Base-by-base conservation (phyloP, 192 early-diverging fungal genomes). In the Mortierella antarctica region DNA sequence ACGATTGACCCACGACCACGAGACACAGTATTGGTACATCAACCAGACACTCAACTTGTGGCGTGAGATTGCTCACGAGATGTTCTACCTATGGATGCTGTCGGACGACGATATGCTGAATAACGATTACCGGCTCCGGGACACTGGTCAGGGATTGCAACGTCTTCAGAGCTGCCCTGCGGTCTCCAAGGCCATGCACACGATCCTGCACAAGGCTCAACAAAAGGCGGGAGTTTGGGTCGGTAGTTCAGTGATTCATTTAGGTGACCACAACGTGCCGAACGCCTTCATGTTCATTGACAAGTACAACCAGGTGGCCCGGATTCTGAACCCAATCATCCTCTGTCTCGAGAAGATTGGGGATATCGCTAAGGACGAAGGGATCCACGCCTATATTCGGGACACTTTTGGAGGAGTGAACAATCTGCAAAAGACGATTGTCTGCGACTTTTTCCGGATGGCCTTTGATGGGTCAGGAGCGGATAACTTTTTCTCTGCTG, bases 271-370 rank as follows among this genome's bases (percentile, higher is more conserved):
- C 83, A 99, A 98, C 74, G 98, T 99, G 13, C 97, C 98, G 20
- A 99, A 99, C 74, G 94, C 98, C 6, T 89, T 99, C 44, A 92
- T 98, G 91, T 99, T 99, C 64, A 98, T 99, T 60, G 95, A 96
- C 90, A 96, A 96, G 88, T 98, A 98, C 84, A 98, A 96, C 69
- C 97, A 99, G 89, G 94, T 99, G n/a, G 89, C 96, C 60, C 89
- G 94, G 56, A 99, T 99, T 65, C 88, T 99, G 15, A 92, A 93
- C 67, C 98, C 98, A 0, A 91, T 99, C 50, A 88, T 91, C 50
- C 88, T 87, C 3, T 91, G 89, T 21, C 84, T 98, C 44, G 91
- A 91, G 51, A 88, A 91, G 56, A 83, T 99, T 42, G 92, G 94
- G 20, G 67, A 86, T 0, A 82, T 92, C 14, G 81, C 85, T 6